These are phyloP conservation scores for Acacia crassicarpa DNA, from an alignment of 306 rosid species.

Conservation along the genomic window DNA sequence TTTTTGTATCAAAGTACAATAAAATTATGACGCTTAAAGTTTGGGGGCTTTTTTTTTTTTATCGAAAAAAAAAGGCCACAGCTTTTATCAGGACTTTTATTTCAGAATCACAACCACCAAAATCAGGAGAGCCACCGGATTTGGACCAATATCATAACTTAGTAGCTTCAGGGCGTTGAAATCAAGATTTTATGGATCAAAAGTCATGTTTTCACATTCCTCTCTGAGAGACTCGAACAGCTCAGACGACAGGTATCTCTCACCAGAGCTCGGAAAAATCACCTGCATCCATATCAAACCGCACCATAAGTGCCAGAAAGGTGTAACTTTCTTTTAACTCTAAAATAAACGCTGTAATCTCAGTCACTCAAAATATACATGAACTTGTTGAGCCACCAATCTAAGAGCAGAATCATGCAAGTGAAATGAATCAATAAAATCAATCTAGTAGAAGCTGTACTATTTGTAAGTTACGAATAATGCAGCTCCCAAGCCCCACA, in stretches of 20 bases:
- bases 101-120: constrained; percentile 18
- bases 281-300: constrained; percentile 49
- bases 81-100: background rate
- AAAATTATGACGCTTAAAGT: background rate
- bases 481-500: background rate
- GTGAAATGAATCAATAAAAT: background rate
- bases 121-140: background rate
- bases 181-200: constrained; percentile 48
- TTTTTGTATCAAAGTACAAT: background rate
- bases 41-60: background rate
- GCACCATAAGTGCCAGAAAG: background rate
- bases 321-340: background rate
- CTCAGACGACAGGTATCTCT: constrained; percentile 76
- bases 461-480: background rate
- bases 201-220: constrained; percentile 73
- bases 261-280: constrained; percentile 84
- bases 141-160: background rate
- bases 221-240: constrained; percentile 66
- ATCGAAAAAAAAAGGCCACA: background rate
- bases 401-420: background rate
- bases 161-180: constrained; percentile 13
- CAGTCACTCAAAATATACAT: background rate
- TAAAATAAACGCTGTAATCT: background rate
- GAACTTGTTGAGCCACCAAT: background rate
- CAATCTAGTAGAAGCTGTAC: background rate